Percentiles rank a stretch among this genome's conserved stretches.
Evolutionary conservation across 805 yeast genomes (phyloP).

Genomic region (Saccharomycopsis fodiens): DNA sequence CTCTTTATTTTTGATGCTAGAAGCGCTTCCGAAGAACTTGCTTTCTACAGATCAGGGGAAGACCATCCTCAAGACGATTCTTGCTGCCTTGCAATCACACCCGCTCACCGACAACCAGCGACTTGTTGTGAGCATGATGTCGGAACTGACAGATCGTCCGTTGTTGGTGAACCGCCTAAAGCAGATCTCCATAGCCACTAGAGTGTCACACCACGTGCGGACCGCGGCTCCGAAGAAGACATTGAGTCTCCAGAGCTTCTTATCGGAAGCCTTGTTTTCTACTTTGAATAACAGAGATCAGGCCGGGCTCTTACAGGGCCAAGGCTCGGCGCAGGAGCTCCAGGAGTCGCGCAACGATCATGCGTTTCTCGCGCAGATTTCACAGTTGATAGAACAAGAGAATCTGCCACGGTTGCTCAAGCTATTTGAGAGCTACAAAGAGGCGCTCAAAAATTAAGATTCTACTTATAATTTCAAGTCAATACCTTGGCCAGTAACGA

Average conservation of each 20-base stretch:
- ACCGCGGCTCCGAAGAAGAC: not conserved
- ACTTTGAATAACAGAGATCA: not conserved
- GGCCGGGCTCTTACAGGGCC: not conserved
- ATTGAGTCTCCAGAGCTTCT: not conserved
- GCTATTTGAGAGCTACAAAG: not conserved
- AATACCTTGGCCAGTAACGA: too few species aligned
- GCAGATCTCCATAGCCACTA: not conserved
- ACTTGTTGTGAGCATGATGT: not conserved
- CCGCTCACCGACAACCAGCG: not conserved
- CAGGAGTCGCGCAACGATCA: not conserved
- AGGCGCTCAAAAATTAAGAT: too few species aligned
- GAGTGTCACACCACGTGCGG: not conserved
- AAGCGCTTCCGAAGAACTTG: constrained; percentile 13
- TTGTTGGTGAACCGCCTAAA: not conserved
- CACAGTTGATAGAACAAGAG: not conserved
- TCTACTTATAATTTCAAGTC: too few species aligned
- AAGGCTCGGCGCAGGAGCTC: not conserved
- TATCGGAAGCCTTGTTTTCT: not conserved
- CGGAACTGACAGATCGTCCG: not conserved
- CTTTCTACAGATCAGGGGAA: not conserved
- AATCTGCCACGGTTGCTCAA: not conserved
- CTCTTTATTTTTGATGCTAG: constrained; percentile 6
- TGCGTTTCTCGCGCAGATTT: not conserved
- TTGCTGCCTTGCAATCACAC: not conserved
- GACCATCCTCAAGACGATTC: not conserved